Evolutionary conservation across 305 asterid genomes (phyloP).

Genomic region (Ajuga reptans): DNA sequence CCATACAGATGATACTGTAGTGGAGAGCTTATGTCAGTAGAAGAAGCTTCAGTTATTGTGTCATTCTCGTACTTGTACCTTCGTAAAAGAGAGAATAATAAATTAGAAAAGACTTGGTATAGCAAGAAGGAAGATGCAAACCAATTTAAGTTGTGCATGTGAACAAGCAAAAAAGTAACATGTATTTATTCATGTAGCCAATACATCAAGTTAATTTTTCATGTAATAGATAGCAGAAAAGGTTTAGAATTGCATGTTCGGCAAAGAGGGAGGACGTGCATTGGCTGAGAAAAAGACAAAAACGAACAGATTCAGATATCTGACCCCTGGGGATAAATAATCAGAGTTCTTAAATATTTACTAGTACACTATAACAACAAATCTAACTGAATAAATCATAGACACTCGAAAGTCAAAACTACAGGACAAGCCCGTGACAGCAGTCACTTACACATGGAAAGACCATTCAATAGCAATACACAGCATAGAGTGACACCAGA

Average conservation of each 20-base stretch:
- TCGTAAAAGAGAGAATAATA: slow-evolving; percentile 18
- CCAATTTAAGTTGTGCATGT: not conserved
- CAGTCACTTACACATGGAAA: not conserved
- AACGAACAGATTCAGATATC: not conserved
- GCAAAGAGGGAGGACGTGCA: not conserved
- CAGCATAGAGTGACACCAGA: not conserved
- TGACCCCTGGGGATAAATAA: not conserved
- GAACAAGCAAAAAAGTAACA: not conserved
- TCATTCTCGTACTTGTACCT: slow-evolving; percentile 91
- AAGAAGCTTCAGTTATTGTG: slow-evolving; percentile 73
- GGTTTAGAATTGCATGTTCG: not conserved
- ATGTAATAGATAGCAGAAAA: not conserved
- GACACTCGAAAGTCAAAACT: not conserved
- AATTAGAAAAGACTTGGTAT: not conserved
- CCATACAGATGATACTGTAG: slow-evolving; percentile 82
- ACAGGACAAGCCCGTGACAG: not conserved
- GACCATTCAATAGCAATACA: not conserved
- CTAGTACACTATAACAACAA: not conserved
- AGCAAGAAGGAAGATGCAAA: slow-evolving; percentile 7
- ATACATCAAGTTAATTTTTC: slow-evolving; percentile 2
- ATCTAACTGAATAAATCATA: not conserved
- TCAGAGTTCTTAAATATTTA: not conserved
- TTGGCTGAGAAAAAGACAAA: not conserved
- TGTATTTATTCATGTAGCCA: not conserved
- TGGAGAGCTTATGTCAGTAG: slow-evolving; percentile 74